These are phyloP conservation scores for Colletotrichum eremochloae DNA, from an alignment of 2,329 filamentous ascomycete species.

Conservation along the genomic window DNA sequence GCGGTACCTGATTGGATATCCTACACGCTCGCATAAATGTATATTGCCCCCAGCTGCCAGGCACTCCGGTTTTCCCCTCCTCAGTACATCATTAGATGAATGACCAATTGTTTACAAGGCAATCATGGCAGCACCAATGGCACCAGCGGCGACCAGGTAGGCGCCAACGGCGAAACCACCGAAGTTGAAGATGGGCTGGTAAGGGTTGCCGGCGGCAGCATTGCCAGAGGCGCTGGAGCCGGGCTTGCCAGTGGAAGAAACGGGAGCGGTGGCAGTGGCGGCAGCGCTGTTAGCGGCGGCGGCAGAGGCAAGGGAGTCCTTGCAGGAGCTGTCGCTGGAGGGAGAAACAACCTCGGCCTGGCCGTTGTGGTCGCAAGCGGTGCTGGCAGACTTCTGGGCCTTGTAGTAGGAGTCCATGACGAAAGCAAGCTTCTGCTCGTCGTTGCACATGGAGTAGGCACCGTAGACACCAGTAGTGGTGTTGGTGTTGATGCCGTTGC, in stretches of 20 bases:
- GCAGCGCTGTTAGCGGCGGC: conserved; percentile 66
- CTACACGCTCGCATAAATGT: conserved; percentile 35
- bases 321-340: conserved; percentile 66
- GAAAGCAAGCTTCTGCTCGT: conserved; percentile 78
- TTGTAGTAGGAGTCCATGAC: conserved; percentile 81
- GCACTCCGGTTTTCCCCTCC: conserved; percentile 20
- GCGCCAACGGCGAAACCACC: conserved; percentile 63
- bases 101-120: conserved; percentile 59
- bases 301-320: conserved; percentile 70
- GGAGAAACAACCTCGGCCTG: conserved; percentile 69
- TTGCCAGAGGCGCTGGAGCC: conserved; percentile 37
- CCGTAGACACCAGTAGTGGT: conserved; percentile 78
- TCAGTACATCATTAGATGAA: conserved; percentile 15
- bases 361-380: conserved; percentile 80
- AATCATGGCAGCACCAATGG: conserved; percentile 66
- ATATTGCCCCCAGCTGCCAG: conserved; percentile 11
- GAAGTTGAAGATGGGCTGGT: conserved; percentile 57
- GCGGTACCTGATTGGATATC: conserved; percentile 35
- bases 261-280: conserved; percentile 60
- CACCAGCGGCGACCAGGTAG: conserved; percentile 66
- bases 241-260: conserved; percentile 49
- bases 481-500: conserved; percentile 77
- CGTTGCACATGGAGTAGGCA: conserved; percentile 81
- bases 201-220: conserved; percentile 49
- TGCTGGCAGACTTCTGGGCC: conserved; percentile 63